Percentiles rank a stretch among this genome's conserved stretches.
These are phyloP conservation scores for Geotrichum europaeum DNA, from an alignment of 1,139 yeast species.

Conservation along the genomic window DNA sequence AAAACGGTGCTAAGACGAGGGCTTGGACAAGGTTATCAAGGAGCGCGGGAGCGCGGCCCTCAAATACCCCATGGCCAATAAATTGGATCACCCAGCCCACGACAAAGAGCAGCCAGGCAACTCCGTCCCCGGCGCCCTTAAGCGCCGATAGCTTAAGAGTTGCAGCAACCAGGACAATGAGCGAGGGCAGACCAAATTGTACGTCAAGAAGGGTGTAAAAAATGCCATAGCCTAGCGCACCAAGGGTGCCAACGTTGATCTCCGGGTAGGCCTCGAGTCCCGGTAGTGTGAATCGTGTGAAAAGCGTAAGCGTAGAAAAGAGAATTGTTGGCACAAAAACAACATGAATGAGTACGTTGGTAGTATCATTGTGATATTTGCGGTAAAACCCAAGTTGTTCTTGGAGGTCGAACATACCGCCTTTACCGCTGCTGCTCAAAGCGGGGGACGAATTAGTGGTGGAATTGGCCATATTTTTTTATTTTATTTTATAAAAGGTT, in stretches of 20 bases:
- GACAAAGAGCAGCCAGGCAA: conserved; percentile 42
- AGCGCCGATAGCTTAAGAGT: conserved; percentile 22
- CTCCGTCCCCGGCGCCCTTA: conserved; percentile 29
- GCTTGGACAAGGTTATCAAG: conserved; percentile 80
- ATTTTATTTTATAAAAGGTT: not conserved
- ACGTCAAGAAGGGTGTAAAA: conserved; percentile 42
- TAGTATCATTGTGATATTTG: conserved; percentile 64
- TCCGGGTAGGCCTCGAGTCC: conserved; percentile 31
- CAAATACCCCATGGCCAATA: conserved; percentile 80
- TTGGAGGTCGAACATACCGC: conserved; percentile 40
- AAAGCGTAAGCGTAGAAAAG: conserved; percentile 46
- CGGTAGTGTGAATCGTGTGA: conserved; percentile 31
- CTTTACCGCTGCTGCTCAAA: not conserved
- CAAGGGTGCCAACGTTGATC: conserved; percentile 38
- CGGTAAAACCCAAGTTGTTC: conserved; percentile 77
- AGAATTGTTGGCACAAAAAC: conserved; percentile 76
- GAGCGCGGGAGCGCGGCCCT: conserved; percentile 79
- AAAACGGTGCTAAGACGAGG: conserved; percentile 82
- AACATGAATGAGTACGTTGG: conserved; percentile 72
- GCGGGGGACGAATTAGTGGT: not conserved
- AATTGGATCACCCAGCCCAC: conserved; percentile 80
- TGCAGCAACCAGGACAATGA: conserved; percentile 27
- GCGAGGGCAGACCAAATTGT: conserved; percentile 40
- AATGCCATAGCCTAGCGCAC: conserved; percentile 39
- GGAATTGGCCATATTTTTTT: not conserved